A percentile compares a stretch with the other conserved stretches of the same genome.
These are phyloP conservation scores for Firmiana major DNA, from an alignment of 345 rosid genomes.

Conservation along the genomic window DNA sequence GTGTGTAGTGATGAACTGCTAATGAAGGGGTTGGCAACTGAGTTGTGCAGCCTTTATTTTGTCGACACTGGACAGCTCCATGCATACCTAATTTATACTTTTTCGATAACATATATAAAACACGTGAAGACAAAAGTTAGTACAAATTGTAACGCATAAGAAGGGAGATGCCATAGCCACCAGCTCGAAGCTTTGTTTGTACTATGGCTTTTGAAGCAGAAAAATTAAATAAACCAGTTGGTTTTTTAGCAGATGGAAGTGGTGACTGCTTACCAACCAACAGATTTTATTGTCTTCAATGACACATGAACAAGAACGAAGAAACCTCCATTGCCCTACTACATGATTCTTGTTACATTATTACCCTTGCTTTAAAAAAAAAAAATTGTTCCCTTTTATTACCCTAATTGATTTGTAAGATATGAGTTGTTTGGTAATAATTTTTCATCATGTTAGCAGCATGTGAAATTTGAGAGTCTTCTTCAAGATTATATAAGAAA, in stretches of 20 bases:
- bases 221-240: background rate
- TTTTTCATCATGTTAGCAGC: background rate
- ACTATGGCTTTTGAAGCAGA: background rate
- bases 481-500: background rate
- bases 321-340: background rate
- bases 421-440: background rate
- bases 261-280: conserved; percentile 26
- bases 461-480: background rate
- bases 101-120: conserved; percentile 11
- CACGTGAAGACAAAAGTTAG: background rate
- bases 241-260: conserved; percentile 11
- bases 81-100: background rate
- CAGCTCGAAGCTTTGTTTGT: conserved; percentile 2
- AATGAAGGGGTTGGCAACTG: background rate
- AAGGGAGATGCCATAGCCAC: background rate
- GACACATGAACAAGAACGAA: conserved; percentile 2
- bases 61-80: conserved; percentile 15
- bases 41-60: background rate
- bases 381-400: background rate
- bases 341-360: conserved; percentile 1
- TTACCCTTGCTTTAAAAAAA: background rate
- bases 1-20: background rate
- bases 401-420: background rate
- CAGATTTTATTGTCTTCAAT: conserved; percentile 18
- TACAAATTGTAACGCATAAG: background rate